A percentile compares a stretch with the other conserved stretches of the same genome.
These are phyloP conservation scores for Byssochlamys sp. DNA, from an alignment of 2,329 filamentous ascomycete genomes.

Conservation along the genomic window DNA sequence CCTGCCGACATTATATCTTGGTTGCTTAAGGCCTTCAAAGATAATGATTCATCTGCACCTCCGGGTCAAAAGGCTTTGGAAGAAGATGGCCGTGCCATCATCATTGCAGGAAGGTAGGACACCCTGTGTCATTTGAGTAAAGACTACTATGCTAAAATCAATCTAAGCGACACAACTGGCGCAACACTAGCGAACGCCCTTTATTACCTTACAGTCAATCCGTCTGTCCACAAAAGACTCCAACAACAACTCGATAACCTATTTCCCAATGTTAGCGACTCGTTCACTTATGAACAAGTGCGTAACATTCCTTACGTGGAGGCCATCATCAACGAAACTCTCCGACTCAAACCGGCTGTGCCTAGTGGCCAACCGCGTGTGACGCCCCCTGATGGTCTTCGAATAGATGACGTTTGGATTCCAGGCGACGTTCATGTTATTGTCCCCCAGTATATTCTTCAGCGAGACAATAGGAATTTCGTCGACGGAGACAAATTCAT, in stretches of 20 bases:
- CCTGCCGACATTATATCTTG: constrained; percentile 11
- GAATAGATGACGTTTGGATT: constrained; percentile 19
- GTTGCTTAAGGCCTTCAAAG: constrained; percentile 8
- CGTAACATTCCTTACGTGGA: constrained; percentile 16
- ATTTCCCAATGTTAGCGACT: constrained; percentile 11
- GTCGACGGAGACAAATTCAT: constrained; percentile 11
- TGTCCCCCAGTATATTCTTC: constrained; percentile 12
- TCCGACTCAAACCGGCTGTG: constrained; percentile 31
- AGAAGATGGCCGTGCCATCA: constrained; percentile 9
- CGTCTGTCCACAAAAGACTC: constrained; percentile 20
- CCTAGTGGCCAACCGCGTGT: constrained; percentile 26
- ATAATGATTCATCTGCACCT: constrained; percentile 8
- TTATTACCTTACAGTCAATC: constrained; percentile 25
- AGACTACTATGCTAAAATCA: neutral
- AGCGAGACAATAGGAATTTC: constrained; percentile 8
- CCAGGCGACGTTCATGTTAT: constrained; percentile 18
- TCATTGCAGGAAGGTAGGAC: constrained; percentile 8
- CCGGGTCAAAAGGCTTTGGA: constrained; percentile 6
- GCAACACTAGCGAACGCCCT: constrained; percentile 21
- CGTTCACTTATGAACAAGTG: constrained; percentile 4
- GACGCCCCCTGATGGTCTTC: constrained; percentile 27
- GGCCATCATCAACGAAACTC: constrained; percentile 23
- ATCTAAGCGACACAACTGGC: constrained; percentile 26
- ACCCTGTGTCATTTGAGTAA: neutral
- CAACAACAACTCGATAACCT: constrained; percentile 20